phyloP scores from a whole-genome alignment of 2,329 filamentous ascomycete species.

The Cercospora sesami region DNA sequence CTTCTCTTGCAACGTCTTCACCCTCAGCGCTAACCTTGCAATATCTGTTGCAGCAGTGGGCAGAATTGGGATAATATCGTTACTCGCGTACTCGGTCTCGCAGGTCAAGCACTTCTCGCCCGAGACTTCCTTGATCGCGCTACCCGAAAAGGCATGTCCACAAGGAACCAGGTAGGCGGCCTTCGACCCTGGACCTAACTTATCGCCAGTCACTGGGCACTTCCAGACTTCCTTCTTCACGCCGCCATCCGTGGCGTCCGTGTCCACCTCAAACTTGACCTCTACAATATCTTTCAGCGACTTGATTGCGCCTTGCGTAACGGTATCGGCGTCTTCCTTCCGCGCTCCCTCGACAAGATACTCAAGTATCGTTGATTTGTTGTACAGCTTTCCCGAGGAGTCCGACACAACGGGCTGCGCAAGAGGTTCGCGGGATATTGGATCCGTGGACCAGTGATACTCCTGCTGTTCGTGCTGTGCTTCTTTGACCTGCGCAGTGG shows the following conservation, averaged over 20 bases:
- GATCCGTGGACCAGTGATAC: constrained; percentile 84
- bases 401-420: constrained; percentile 79
- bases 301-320: constrained; percentile 65
- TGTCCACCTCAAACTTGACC: constrained; percentile 69
- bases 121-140: constrained; percentile 66
- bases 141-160: constrained; percentile 89
- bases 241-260: constrained; percentile 39
- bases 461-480: constrained; percentile 79
- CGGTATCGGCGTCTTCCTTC: constrained; percentile 62
- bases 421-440: constrained; percentile 76
- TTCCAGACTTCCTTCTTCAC: constrained; percentile 61
- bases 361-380: constrained; percentile 85
- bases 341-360: constrained; percentile 58
- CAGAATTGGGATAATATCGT: constrained; percentile 81
- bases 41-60: constrained; percentile 71
- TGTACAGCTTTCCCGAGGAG: constrained; percentile 80
- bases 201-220: constrained; percentile 85
- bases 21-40: constrained; percentile 63
- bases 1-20: constrained; percentile 66
- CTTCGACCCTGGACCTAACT: constrained; percentile 74
- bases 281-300: constrained; percentile 84
- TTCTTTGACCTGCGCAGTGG: constrained; percentile 83
- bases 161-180: constrained; percentile 91
- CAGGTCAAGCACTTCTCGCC: constrained; percentile 66
- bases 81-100: constrained; percentile 67